These are phyloP conservation scores for Plantago ovata DNA, from an alignment of 257 asterid genomes.

Conservation along the genomic window DNA sequence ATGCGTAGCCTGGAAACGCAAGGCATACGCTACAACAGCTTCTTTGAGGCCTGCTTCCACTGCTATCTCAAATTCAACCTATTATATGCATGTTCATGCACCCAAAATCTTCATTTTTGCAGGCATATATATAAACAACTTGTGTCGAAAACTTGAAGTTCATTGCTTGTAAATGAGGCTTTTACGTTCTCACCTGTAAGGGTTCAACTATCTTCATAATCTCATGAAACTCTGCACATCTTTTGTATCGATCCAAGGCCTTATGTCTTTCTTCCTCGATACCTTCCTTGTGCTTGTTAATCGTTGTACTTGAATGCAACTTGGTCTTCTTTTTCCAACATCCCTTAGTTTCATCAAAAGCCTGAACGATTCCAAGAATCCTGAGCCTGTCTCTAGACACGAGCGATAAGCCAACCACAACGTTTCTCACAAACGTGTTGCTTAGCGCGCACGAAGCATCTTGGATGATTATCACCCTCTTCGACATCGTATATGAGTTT, in stretches of 20 bases:
- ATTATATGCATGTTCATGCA: no score
- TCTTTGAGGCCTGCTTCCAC: conserved; percentile 49
- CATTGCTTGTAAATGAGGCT: no score
- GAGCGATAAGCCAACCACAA: conserved; percentile 25
- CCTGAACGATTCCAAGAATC: conserved; percentile 37
- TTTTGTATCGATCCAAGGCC: conserved; percentile 22
- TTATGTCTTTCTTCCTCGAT: conserved; percentile 26
- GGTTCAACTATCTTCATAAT: conserved; percentile 26
- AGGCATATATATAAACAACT: neutral
- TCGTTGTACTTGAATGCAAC: conserved; percentile 42
- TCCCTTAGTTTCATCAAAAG: conserved; percentile 21
- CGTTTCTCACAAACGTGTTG: conserved; percentile 19
- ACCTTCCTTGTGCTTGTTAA: conserved; percentile 31
- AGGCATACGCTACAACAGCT: conserved; percentile 35
- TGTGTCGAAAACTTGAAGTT: neutral
- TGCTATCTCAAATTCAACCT: conserved; percentile 47
- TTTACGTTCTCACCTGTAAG: conserved; percentile 30
- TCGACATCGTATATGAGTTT: conserved; percentile 29
- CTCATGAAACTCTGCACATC: conserved; percentile 23
- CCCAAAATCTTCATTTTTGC: neutral
- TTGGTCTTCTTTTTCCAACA: conserved; percentile 26
- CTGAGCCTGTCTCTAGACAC: conserved; percentile 28
- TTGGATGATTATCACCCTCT: conserved; percentile 41
- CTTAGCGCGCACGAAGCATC: conserved; percentile 37
- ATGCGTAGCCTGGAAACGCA: conserved; percentile 35